Conservation (phyloP, 2,329 filamentous ascomycete genomes). For the Fusarium albidum region DNA sequence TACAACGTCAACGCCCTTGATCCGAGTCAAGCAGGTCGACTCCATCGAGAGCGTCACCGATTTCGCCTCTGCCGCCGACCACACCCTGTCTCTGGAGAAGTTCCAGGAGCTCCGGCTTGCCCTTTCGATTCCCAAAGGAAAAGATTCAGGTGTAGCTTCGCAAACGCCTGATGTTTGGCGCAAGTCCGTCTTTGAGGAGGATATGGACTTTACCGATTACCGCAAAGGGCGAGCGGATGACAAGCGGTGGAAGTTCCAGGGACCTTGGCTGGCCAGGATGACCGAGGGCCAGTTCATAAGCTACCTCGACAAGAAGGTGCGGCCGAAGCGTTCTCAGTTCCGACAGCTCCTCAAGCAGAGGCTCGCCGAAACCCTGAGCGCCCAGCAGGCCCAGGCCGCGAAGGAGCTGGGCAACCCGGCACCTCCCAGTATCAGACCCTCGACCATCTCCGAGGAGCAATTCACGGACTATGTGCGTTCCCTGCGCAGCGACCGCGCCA, state of each 20-base stretch:
- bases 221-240: conserved; percentile 48
- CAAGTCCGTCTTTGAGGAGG: conserved; percentile 68
- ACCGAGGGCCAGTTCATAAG: conserved; percentile 66
- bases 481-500: conserved; percentile 59
- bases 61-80: conserved; percentile 83
- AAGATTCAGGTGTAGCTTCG: conserved; percentile 29
- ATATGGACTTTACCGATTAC: conserved; percentile 61
- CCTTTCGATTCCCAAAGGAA: conserved; percentile 61
- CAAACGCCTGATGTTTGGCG: conserved; percentile 38
- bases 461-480: conserved; percentile 60
- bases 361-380: conserved; percentile 56
- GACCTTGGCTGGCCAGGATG: conserved; percentile 72
- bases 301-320: conserved; percentile 64
- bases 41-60: conserved; percentile 89
- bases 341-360: conserved; percentile 59
- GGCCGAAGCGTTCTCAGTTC: conserved; percentile 63
- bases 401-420: conserved; percentile 48
- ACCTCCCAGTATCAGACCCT: conserved; percentile 39
- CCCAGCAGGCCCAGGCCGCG: conserved; percentile 47
- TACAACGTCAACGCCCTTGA: conserved; percentile 74
- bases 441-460: conserved; percentile 58
- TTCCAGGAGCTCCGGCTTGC: conserved; percentile 84
- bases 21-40: conserved; percentile 82
- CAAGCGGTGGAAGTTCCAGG: conserved; percentile 71
- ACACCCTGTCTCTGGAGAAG: conserved; percentile 82